A percentile compares a stretch with the other conserved stretches of the same genome.
phyloP scores from a whole-genome alignment of 176 grass and related monocot genomes.

The Canna indica region DNA sequence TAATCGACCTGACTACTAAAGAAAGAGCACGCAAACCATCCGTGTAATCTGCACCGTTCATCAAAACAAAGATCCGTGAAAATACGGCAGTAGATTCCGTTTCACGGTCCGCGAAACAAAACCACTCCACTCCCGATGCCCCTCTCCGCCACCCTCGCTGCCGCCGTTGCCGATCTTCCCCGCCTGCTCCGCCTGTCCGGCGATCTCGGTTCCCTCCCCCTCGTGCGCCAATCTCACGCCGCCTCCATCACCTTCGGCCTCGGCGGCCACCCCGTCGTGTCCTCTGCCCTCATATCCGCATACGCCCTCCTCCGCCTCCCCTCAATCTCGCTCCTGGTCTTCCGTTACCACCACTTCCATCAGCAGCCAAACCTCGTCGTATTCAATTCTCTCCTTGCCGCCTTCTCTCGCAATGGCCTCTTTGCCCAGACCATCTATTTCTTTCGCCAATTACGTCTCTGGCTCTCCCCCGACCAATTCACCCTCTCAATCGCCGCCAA shows the following conservation, averaged over 20 bases:
- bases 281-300: constrained; percentile 33
- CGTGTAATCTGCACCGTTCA: neutral
- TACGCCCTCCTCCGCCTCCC: constrained; percentile 28
- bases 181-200: neutral
- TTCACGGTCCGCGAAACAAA: neutral
- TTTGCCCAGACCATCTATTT: neutral
- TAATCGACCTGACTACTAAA: too few species aligned
- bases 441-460: neutral
- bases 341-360: neutral
- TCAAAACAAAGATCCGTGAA: neutral
- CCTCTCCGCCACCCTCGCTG: constrained; percentile 37
- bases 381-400: constrained; percentile 5
- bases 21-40: too few species aligned
- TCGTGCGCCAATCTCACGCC: neutral
- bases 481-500: constrained; percentile 15
- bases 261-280: constrained; percentile 24
- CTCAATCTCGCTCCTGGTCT: neutral
- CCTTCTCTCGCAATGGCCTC: constrained; percentile 14
- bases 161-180: constrained; percentile 19
- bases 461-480: constrained; percentile 5
- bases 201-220: neutral
- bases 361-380: neutral
- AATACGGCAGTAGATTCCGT: neutral
- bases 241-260: constrained; percentile 23
- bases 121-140: neutral